Evolutionary conservation across 805 yeast genomes (phyloP).

Genomic region (Teunomyces tritomae): DNA sequence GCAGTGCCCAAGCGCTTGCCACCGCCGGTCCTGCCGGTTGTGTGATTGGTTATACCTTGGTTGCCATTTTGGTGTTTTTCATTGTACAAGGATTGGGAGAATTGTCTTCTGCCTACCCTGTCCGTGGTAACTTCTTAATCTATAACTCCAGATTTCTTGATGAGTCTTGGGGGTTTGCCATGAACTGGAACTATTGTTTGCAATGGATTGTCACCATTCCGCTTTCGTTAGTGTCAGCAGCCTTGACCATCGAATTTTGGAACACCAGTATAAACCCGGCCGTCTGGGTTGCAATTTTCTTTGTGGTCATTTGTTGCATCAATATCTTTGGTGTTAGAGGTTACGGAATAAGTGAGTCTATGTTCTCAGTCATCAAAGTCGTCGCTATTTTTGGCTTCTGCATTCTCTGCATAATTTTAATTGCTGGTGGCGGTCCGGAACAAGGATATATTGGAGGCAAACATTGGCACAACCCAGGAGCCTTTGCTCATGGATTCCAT

Average conservation of each 20-base stretch:
- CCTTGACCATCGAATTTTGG: constrained; percentile 24
- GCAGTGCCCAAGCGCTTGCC: constrained; percentile 15
- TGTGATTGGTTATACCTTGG: constrained; percentile 13
- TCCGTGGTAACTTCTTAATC: constrained; percentile 12
- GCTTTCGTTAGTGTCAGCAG: constrained; percentile 10
- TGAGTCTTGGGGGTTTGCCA: constrained; percentile 22
- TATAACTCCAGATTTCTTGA: constrained; percentile 18
- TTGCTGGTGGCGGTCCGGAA: constrained; percentile 40
- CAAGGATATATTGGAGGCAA: constrained; percentile 49
- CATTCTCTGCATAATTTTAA: constrained; percentile 33
- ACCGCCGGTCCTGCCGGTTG: constrained; percentile 19
- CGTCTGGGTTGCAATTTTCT: constrained; percentile 26
- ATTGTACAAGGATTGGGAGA: constrained; percentile 14
- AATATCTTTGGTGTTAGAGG: constrained; percentile 27
- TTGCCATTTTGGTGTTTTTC: constrained; percentile 11
- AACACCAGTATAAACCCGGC: constrained; percentile 18
- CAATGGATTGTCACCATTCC: constrained; percentile 13
- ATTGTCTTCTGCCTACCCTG: constrained; percentile 11
- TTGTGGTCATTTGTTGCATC: constrained; percentile 19
- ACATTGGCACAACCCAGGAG: constrained; percentile 55
- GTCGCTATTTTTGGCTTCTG: constrained; percentile 25
- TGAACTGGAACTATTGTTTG: constrained; percentile 19
- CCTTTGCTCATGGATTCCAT: constrained; percentile 52
- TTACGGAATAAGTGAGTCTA: constrained; percentile 26
- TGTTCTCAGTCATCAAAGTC: constrained; percentile 25